Evolutionary conservation across 768 basidiomycete species (phyloP), one percentile per base, ranked within the genome.

Genomic region (Dacryopinax spathularia): DNA sequence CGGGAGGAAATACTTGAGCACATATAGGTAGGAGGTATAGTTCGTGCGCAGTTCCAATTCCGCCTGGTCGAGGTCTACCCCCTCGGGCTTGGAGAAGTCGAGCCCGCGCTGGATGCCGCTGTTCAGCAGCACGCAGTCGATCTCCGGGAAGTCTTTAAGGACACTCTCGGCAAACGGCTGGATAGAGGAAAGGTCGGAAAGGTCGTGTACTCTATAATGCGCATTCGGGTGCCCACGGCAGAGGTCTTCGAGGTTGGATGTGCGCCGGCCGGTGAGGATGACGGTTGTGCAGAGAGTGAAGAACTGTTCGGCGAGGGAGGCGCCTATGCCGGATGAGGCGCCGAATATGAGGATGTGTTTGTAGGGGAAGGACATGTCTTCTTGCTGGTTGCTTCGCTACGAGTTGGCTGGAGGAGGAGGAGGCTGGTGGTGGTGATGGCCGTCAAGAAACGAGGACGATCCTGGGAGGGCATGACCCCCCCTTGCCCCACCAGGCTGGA

Each of bases 291-390:
- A 56, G 10, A 56, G 20, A 1, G 61, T 22, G 27, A 64, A 33
- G 16, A 66, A 63, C 18, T 60, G 33, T 18, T 64, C 41, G 6
- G 66, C 66, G 15, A 66, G 44, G n/a, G 64, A 63, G 35, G 64
- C 60, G 6, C 66, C 66, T 22, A 66, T 64, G 29, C 66, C 66
- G 10, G 60, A 39, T 34, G 66, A 64, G 16, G 63, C 66, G 34
- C 66, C 66, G 16, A 63, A 34, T 20, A 66, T 60, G 25, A 66
- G 63, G 34, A 66, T 35, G 10, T 22, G 25, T 29, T 56, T 56
- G 48, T 56, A 27, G 15, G 22, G 48, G 25, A 56, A 56, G 22
- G 48, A 25, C n/a, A n/a, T n/a, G n/a, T n/a, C n/a, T n/a, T n/a
- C n/a, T n/a, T n/a, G n/a, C n/a, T n/a, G n/a, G n/a, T n/a, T n/a